Evolutionary conservation across 202 grass and related monocot species (phyloP).

Genomic region (Saccharum hybrid): DNA sequence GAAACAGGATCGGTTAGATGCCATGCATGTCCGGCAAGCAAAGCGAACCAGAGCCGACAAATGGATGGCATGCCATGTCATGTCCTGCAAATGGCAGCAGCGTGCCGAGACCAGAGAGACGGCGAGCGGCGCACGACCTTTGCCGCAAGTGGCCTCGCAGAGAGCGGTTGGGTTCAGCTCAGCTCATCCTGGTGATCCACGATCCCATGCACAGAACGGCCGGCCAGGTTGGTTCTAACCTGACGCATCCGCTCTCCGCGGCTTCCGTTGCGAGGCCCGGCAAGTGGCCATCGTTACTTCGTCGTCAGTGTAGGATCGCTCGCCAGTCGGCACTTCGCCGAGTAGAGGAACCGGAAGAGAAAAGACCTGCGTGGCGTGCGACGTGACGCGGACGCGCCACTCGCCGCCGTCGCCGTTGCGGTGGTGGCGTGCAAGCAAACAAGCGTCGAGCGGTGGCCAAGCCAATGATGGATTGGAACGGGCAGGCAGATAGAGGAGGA

Average conservation of each 20-base stretch:
- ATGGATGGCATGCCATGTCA: background rate
- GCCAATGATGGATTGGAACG: background rate
- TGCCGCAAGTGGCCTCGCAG: background rate
- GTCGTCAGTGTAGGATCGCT: no score
- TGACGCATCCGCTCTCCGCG: conserved; percentile 15
- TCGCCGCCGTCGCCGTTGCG: conserved; percentile 3
- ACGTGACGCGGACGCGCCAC: conserved; percentile 18
- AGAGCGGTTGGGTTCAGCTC: background rate
- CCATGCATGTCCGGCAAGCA: background rate
- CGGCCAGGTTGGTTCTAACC: background rate
- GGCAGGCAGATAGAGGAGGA: background rate
- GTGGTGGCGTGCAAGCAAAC: conserved; percentile 54
- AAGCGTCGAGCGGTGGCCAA: conserved; percentile 13
- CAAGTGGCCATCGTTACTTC: background rate
- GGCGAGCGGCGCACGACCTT: background rate
- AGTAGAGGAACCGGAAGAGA: background rate
- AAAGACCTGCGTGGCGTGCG: background rate
- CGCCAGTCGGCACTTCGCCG: background rate
- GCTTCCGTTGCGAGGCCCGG: background rate
- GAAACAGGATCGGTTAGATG: background rate
- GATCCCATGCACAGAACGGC: background rate
- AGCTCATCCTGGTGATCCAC: background rate
- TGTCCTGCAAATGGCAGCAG: background rate
- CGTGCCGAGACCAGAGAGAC: background rate
- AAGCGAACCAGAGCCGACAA: background rate